Percentiles rank a stretch among this genome's conserved stretches.
phyloP scores from a whole-genome alignment of 768 basidiomycete species.

The Rubroboletus pulcherrimus region DNA sequence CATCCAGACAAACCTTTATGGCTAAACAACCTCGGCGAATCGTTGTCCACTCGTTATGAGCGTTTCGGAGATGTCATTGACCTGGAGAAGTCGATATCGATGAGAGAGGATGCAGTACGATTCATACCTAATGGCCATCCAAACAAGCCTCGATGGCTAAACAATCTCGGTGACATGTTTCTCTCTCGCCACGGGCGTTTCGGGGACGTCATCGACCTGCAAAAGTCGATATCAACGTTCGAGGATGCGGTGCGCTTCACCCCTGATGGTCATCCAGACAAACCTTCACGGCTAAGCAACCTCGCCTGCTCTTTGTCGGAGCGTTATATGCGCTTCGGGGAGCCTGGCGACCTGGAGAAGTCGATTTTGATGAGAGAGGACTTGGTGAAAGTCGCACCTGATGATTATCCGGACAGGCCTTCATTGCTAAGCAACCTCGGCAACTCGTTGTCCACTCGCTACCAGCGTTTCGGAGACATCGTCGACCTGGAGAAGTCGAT shows the following conservation, averaged over 20 bases:
- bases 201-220: background rate
- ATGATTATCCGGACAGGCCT: background rate
- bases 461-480: background rate
- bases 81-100: no score
- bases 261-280: background rate
- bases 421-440: background rate
- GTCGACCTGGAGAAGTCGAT: background rate
- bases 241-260: background rate
- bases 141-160: background rate
- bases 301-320: background rate
- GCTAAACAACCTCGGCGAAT: background rate
- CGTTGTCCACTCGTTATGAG: background rate
- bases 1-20: background rate
- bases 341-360: background rate
- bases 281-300: background rate
- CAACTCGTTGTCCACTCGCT: background rate
- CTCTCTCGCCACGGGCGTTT: background rate
- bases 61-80: background rate
- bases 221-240: background rate
- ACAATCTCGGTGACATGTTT: background rate
- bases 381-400: background rate
- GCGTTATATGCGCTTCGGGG: background rate
- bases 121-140: background rate
- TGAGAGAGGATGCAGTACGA: background rate
- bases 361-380: background rate